Evolutionary conservation across 108 stramenopile genomes (phyloP), one percentile per base, ranked within the genome.

Genomic region (Cyclotella kingstonii): DNA sequence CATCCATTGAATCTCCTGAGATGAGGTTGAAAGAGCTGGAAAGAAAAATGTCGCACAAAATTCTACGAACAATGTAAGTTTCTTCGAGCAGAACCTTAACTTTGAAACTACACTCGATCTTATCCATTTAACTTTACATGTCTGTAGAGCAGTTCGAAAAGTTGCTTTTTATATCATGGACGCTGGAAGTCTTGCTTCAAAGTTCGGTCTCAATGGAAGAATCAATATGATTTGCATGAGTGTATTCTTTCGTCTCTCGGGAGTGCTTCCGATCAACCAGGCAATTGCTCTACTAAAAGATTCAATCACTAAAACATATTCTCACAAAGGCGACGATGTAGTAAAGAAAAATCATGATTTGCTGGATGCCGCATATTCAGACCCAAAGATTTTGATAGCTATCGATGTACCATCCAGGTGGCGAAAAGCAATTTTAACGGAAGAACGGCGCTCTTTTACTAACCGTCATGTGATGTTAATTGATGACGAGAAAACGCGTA

Each of bases 201-300:
- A 76, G 31, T 78, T 48, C 42, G 83, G 83, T 0, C 63, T 84
- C 26, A 77, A 77, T 22, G 83, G 83, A 2, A 73, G 73, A 26
- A 84, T 84, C 65, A 84, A 84, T 35, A 81, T 84, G 66, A 81
- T 84, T 28, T 84, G 83, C 39, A 68, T 78, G 68, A 59, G 56
- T 17, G 77, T 57, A 11, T 84, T 84, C 68, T 84, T 84, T 54
- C 72, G 77, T 17, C 44, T 84, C 4, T 68, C 78, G 29, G 73
- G 77, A 31, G 83, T 84, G 12, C 36, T 84, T 5, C 83, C 83
- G 21, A 36, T 84, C 38, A 60, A 81, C 4, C 69, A 78, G 9
- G 77, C 83, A 18, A 60, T 84, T 19, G 51, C 55, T 2, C 57
- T 84, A 2, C 53, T 84, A 28, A 78, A 73, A 43, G 60, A 72